Conservation (phyloP, 1,284 basidiomycete species). For the Heterobasidion occidentale region DNA sequence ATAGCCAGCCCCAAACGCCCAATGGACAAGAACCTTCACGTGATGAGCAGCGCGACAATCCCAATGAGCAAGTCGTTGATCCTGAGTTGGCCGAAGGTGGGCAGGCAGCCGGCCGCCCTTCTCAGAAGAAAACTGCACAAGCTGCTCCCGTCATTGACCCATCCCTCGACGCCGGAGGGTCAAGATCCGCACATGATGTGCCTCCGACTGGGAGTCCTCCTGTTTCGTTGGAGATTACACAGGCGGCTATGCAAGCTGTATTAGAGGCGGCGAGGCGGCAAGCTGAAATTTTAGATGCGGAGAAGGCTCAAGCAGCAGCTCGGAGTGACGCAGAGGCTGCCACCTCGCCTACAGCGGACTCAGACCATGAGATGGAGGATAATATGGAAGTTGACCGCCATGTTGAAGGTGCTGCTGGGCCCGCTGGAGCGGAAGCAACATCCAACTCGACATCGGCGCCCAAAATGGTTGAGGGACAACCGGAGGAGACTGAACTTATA, state of each 20-base stretch:
- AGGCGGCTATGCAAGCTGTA: slow-evolving; percentile 18
- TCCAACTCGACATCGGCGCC: not conserved
- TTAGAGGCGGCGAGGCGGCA: slow-evolving; percentile 12
- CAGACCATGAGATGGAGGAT: no score
- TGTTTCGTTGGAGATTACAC: slow-evolving; percentile 14
- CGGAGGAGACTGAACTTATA: slow-evolving; percentile 58
- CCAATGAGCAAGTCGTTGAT: not conserved
- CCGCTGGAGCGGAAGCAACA: not conserved
- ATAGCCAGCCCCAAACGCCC: not conserved
- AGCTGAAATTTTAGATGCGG: slow-evolving; percentile 4
- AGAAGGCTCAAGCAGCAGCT: not conserved
- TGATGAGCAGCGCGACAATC: not conserved
- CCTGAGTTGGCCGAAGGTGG: not conserved
- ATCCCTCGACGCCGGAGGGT: slow-evolving; percentile 19
- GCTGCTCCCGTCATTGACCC: slow-evolving; percentile 28
- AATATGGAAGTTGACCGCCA: no score
- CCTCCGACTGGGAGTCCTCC: slow-evolving; percentile 5
- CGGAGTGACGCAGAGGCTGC: not conserved
- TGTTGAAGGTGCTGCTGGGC: not conserved
- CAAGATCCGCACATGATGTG: not conserved
- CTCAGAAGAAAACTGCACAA: slow-evolving; percentile 15
- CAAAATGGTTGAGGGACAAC: slow-evolving; percentile 23
- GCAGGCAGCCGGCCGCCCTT: slow-evolving; percentile 3
- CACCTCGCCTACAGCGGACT: not conserved
- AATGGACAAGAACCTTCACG: not conserved